Conservation (phyloP, 306 rosid species). For the Oxytropis ochrocephala region DNA sequence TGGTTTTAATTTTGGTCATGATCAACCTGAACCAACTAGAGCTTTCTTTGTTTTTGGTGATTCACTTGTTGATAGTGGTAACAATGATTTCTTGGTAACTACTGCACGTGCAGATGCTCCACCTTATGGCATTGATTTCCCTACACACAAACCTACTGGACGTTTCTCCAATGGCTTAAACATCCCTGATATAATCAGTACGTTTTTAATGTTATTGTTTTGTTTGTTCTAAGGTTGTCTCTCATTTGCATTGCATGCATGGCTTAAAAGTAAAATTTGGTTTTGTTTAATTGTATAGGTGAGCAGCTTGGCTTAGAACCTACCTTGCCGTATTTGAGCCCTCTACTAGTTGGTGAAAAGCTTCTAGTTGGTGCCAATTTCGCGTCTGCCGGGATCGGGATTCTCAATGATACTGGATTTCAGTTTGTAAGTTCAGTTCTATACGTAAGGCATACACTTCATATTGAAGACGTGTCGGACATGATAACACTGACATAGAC, state of each 20-base stretch:
- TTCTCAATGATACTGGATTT: conserved; percentile 74
- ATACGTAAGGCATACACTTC: too few species aligned
- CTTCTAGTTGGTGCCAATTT: conserved; percentile 85
- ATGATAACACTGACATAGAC: too few species aligned
- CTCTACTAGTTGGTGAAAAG: conserved; percentile 36
- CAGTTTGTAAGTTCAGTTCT: conserved; percentile 62
- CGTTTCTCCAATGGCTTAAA: conserved; percentile 91
- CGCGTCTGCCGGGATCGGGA: conserved; percentile 86
- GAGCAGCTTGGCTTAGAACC: conserved; percentile 59
- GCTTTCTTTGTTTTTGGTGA: conserved; percentile 92
- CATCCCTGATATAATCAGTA: conserved; percentile 80
- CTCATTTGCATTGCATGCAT: conserved; percentile 3
- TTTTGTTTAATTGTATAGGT: conserved; percentile 34
- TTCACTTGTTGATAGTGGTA: conserved; percentile 84
- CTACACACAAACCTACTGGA: conserved; percentile 61
- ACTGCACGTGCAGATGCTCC: conserved; percentile 73
- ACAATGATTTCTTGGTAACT: conserved; percentile 78
- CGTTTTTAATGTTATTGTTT: background rate
- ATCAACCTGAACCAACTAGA: conserved; percentile 13
- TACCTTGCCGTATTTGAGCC: conserved; percentile 71
- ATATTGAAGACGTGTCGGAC: too few species aligned
- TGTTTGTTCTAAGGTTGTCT: background rate
- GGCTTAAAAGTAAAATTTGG: background rate
- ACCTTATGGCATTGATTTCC: conserved; percentile 84
- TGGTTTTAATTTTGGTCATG: conserved; percentile 4